Evolutionary conservation across 2,329 filamentous ascomycete species (phyloP).

Genomic region (Diaporthe caulivora): DNA sequence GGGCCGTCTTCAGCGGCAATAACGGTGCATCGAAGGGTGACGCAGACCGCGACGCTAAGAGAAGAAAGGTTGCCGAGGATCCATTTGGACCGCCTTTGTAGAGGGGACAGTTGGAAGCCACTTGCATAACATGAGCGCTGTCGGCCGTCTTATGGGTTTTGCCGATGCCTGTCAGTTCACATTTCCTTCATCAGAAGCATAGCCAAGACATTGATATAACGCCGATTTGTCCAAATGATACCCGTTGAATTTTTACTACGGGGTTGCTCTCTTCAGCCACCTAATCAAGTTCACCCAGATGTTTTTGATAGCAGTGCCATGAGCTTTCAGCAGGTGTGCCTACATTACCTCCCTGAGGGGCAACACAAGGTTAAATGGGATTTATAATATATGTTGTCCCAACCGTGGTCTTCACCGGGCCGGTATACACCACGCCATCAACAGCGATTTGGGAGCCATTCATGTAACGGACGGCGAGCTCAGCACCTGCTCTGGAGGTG

Average conservation of each 20-base stretch:
- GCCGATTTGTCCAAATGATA: not conserved
- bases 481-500: not conserved
- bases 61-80: constrained; percentile 61
- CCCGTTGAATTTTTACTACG: not conserved
- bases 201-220: not conserved
- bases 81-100: constrained; percentile 61
- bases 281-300: not conserved
- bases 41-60: constrained; percentile 56
- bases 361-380: not conserved
- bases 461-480: constrained; percentile 11
- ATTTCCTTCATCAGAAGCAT: not conserved
- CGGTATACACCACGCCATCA: not conserved
- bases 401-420: not conserved
- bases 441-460: constrained; percentile 5
- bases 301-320: not conserved
- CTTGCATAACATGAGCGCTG: not conserved
- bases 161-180: not conserved
- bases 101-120: not conserved
- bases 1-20: constrained; percentile 59
- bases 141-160: not conserved
- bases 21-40: constrained; percentile 40
- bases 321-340: not conserved
- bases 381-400: not conserved
- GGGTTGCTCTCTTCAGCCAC: not conserved
- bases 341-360: too few relatives aligned